These are phyloP conservation scores for Clathrospora elynae DNA, from an alignment of 2,329 filamentous ascomycete species.

Conservation along the genomic window DNA sequence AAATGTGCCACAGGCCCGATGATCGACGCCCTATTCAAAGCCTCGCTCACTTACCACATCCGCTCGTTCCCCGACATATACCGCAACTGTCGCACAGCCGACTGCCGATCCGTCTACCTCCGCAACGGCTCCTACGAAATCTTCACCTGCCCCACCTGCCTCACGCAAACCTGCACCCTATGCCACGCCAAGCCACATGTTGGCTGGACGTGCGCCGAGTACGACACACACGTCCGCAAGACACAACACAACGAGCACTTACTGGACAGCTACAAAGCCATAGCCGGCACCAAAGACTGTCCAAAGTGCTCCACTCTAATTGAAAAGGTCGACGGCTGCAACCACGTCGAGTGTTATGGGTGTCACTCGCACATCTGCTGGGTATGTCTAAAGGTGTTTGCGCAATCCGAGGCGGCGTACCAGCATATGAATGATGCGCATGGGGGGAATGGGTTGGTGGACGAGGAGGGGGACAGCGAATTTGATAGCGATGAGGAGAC, in stretches of 20 bases:
- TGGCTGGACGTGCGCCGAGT: conserved; percentile 25
- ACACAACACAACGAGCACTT: conserved; percentile 17
- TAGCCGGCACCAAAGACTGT: conserved; percentile 25
- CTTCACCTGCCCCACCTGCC: conserved; percentile 25
- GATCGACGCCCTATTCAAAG: conserved; percentile 16
- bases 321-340: conserved; percentile 54
- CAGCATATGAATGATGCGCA: conserved; percentile 15
- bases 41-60: conserved; percentile 21
- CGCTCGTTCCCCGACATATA: conserved; percentile 16
- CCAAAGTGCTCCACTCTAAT: conserved; percentile 47
- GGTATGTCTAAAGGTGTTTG: conserved; percentile 22
- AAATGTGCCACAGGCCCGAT: conserved; percentile 1
- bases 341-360: conserved; percentile 52
- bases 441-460: conserved; percentile 7
- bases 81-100: conserved; percentile 24
- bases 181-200: conserved; percentile 26
- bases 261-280: conserved; percentile 17
- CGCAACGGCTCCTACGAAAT: conserved; percentile 7
- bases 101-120: conserved; percentile 26
- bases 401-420: conserved; percentile 6
- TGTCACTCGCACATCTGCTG: conserved; percentile 25
- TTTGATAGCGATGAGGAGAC: not conserved
- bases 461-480: not conserved
- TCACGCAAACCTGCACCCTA: conserved; percentile 24
- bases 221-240: conserved; percentile 13